Evolutionary conservation across 1,284 basidiomycete species (phyloP).

Genomic region (Trametes hirsuta): DNA sequence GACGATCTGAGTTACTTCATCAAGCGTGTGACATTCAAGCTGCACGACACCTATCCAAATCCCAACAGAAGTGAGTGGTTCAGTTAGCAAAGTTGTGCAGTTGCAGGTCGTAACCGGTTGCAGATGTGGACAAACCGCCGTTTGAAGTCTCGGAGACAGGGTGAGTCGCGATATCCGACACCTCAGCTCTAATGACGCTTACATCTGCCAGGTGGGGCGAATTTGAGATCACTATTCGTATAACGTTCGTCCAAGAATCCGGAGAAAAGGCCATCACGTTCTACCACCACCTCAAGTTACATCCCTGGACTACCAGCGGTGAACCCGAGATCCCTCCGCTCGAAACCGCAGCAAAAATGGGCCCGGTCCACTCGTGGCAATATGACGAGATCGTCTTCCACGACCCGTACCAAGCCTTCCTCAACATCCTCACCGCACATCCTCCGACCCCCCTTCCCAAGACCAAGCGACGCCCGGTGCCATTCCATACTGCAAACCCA

Average conservation of each 20-base stretch:
- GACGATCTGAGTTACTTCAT: slow-evolving; percentile 90
- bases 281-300: slow-evolving; percentile 94
- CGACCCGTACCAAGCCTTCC: slow-evolving; percentile 90
- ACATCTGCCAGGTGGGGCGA: slow-evolving; percentile 87
- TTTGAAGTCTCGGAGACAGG: slow-evolving; percentile 96
- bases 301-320: slow-evolving; percentile 79
- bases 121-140: slow-evolving; percentile 91
- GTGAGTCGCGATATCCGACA: slow-evolving; percentile 37
- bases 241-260: slow-evolving; percentile 91
- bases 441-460: slow-evolving; percentile 85
- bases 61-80: slow-evolving; percentile 79
- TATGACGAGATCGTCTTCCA: slow-evolving; percentile 98
- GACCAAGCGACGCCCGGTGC: slow-evolving; percentile 62
- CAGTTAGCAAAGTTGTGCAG: neutral
- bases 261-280: slow-evolving; percentile 89
- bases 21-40: slow-evolving; percentile 95
- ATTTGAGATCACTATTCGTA: slow-evolving; percentile 94
- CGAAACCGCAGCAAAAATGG: slow-evolving; percentile 63
- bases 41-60: slow-evolving; percentile 96
- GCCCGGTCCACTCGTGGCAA: slow-evolving; percentile 97
- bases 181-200: neutral
- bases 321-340: slow-evolving; percentile 68
- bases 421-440: slow-evolving; percentile 80
- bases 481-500: slow-evolving; percentile 70
- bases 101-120: neutral